These are phyloP conservation scores for Aspergillus spinulosporus DNA, from an alignment of 2,329 filamentous ascomycete genomes.

Conservation along the genomic window DNA sequence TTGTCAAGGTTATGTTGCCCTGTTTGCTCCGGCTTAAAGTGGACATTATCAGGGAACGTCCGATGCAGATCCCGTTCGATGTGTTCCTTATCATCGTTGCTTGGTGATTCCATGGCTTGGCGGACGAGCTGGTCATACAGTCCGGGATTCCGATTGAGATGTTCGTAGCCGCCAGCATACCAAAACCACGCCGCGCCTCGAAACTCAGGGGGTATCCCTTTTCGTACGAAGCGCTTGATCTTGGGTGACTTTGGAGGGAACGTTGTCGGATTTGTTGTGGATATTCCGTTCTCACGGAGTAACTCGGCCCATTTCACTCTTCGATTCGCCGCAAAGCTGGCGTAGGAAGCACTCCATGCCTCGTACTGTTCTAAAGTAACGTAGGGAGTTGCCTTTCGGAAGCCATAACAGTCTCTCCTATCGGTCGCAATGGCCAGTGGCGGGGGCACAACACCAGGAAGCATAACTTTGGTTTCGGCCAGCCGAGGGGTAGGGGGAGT, in stretches of 20 bases:
- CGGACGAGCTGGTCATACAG: slow-evolving; percentile 72
- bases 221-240: slow-evolving; percentile 85
- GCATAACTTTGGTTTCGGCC: slow-evolving; percentile 28
- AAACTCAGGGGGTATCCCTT: slow-evolving; percentile 91
- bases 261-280: slow-evolving; percentile 68
- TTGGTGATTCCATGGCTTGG: slow-evolving; percentile 64
- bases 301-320: slow-evolving; percentile 79
- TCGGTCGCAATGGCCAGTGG: slow-evolving; percentile 33
- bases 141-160: slow-evolving; percentile 72
- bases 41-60: slow-evolving; percentile 91
- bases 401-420: slow-evolving; percentile 80
- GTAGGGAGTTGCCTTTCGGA: slow-evolving; percentile 83
- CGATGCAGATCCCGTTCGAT: slow-evolving; percentile 92
- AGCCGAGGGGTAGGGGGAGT: background rate
- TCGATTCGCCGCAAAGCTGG: slow-evolving; percentile 70
- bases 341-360: slow-evolving; percentile 74
- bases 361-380: slow-evolving; percentile 77
- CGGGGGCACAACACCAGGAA: slow-evolving; percentile 43
- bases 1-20: slow-evolving; percentile 29
- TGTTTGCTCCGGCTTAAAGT: slow-evolving; percentile 69
- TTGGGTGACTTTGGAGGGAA: slow-evolving; percentile 82
- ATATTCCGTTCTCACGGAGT: slow-evolving; percentile 73
- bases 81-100: slow-evolving; percentile 75
- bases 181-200: slow-evolving; percentile 97
- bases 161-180: slow-evolving; percentile 83